Conservation (phyloP, 306 rosid genomes). For the Prunus campanulata region DNA sequence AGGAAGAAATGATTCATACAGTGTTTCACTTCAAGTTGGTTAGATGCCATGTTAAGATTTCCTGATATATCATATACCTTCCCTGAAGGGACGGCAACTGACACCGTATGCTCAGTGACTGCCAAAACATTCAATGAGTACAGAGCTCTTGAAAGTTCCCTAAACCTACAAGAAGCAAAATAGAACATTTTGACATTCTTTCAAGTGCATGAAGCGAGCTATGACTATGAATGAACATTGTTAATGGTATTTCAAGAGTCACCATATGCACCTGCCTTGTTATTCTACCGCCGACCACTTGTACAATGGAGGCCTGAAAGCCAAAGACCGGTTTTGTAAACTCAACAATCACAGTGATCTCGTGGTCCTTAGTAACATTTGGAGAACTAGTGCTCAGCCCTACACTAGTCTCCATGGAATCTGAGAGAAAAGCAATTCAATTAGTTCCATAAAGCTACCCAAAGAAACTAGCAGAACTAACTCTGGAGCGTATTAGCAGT, state of each 20-base stretch:
- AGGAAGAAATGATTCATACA: constrained; percentile 39
- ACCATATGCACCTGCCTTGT: constrained; percentile 53
- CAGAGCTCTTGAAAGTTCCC: constrained; percentile 63
- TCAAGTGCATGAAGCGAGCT: background rate
- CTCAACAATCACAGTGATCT: constrained; percentile 52
- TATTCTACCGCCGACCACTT: constrained; percentile 52
- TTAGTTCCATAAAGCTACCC: constrained; percentile 13
- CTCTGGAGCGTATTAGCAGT: background rate
- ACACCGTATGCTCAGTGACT: constrained; percentile 33
- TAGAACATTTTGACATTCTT: constrained; percentile 1
- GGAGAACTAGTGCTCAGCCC: constrained; percentile 48
- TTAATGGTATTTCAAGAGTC: constrained; percentile 5
- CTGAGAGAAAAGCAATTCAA: constrained; percentile 24
- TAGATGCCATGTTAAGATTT: constrained; percentile 64
- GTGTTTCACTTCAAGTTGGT: constrained; percentile 52
- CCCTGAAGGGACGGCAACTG: constrained; percentile 57
- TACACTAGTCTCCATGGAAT: constrained; percentile 46
- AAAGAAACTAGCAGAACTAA: background rate
- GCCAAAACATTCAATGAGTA: constrained; percentile 53
- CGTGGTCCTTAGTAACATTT: constrained; percentile 37
- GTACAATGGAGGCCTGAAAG: constrained; percentile 48
- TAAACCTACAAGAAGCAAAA: constrained; percentile 36
- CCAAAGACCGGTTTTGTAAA: constrained; percentile 74
- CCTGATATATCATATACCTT: constrained; percentile 67
- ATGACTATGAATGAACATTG: background rate